A percentile compares a stretch with the other conserved stretches of the same genome.
These are phyloP conservation scores for Gaeumannomyces sp. DNA, from an alignment of 2,329 filamentous ascomycete species.

Conservation along the genomic window DNA sequence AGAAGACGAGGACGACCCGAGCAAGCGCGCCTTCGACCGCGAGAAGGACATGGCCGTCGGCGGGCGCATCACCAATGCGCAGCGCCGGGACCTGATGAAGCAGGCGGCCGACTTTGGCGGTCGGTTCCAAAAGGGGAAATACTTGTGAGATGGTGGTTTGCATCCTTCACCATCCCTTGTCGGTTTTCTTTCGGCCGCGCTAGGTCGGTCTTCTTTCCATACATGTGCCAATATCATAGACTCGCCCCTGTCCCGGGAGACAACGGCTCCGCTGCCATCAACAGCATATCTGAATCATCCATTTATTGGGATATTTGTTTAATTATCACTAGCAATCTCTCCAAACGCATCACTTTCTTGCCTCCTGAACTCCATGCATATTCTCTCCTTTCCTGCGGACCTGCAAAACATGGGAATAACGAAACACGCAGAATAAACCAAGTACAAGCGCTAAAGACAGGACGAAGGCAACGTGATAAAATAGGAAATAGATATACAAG, in stretches of 20 bases:
- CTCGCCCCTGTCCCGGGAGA: too few species aligned
- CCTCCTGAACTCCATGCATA: not conserved
- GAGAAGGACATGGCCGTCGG: conserved; percentile 90
- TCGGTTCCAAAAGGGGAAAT: conserved; percentile 72
- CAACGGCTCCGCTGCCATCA: too few species aligned
- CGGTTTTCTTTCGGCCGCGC: not conserved
- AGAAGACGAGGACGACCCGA: conserved; percentile 83
- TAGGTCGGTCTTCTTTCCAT: not conserved
- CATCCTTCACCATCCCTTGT: not conserved
- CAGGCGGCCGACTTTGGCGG: conserved; percentile 77
- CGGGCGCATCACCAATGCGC: conserved; percentile 62
- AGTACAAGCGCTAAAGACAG: too few species aligned
- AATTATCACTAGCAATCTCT: not conserved
- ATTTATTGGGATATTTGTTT: not conserved
- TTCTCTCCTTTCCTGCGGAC: too few species aligned
- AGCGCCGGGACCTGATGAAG: conserved; percentile 72
- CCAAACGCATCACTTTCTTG: not conserved
- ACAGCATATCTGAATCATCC: not conserved
- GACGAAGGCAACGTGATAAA: too few species aligned
- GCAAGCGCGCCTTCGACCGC: conserved; percentile 77
- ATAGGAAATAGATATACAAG: not conserved
- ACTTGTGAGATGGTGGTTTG: conserved; percentile 32
- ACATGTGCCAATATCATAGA: not conserved
- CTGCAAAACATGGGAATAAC: not conserved
- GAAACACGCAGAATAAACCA: not conserved